These are phyloP conservation scores for Vishniacozyma victoriae DNA, from an alignment of 768 basidiomycete genomes.

Conservation along the genomic window DNA sequence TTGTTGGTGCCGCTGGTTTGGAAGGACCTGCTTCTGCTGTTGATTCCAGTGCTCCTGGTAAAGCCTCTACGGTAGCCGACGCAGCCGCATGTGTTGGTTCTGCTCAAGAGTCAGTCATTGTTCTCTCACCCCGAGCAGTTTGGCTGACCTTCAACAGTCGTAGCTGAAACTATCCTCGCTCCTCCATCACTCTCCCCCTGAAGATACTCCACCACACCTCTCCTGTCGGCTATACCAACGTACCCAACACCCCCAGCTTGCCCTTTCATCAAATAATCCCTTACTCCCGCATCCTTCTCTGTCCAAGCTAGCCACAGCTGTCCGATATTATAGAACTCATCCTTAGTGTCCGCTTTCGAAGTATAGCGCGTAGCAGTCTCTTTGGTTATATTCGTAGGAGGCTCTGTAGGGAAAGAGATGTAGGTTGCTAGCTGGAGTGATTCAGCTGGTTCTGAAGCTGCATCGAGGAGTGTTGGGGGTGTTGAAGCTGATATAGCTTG, in stretches of 20 bases:
- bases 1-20: conserved; percentile 52
- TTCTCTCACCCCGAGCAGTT: not conserved
- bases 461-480: conserved; percentile 35
- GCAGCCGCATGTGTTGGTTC: conserved; percentile 7
- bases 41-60: conserved; percentile 8
- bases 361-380: conserved; percentile 69
- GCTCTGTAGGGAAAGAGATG: conserved; percentile 53
- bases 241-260: conserved; percentile 68
- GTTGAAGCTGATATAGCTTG: conserved; percentile 24
- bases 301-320: conserved; percentile 82
- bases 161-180: not conserved
- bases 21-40: conserved; percentile 33
- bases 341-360: conserved; percentile 49
- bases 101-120: too few relatives aligned
- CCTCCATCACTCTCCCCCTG: conserved; percentile 55
- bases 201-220: conserved; percentile 81
- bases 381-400: conserved; percentile 55
- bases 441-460: conserved; percentile 35
- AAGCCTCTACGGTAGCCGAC: conserved; percentile 12
- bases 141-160: conserved; percentile 48
- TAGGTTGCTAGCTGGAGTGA: conserved; percentile 61
- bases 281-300: conserved; percentile 63
- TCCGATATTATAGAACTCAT: conserved; percentile 68
- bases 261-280: conserved; percentile 83
- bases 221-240: conserved; percentile 82